phyloP scores from a whole-genome alignment of 257 asterid genomes.

The Rauvolfia tetraphylla region DNA sequence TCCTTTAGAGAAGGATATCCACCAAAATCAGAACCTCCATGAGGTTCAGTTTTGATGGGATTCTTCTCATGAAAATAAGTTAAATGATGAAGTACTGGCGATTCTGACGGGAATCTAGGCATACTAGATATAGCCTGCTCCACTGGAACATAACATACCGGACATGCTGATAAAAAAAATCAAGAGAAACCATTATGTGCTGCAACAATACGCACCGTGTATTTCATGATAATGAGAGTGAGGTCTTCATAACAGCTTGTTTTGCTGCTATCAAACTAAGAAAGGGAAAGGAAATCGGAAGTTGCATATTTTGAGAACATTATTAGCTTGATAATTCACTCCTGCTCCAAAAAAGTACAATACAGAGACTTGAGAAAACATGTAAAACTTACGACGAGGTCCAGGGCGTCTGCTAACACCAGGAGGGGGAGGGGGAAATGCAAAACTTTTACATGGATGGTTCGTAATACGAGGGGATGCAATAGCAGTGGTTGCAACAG shows the following conservation, averaged over 20 bases:
- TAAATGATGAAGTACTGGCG: slow-evolving; percentile 67
- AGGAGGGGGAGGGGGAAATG: slow-evolving; percentile 89
- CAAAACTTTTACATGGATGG: slow-evolving; percentile 70
- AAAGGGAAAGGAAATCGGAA: neutral
- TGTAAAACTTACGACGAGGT: slow-evolving; percentile 82
- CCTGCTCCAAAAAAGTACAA: neutral
- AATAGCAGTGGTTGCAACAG: slow-evolving; percentile 29
- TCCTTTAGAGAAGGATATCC: slow-evolving; percentile 85
- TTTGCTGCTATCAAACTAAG: neutral
- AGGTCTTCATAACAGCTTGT: neutral
- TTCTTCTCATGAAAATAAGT: slow-evolving; percentile 63
- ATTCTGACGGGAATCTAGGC: slow-evolving; percentile 67
- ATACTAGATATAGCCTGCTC: slow-evolving; percentile 74
- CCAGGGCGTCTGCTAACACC: slow-evolving; percentile 67
- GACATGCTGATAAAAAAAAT: slow-evolving; percentile 68
- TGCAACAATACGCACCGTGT: neutral
- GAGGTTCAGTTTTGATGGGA: slow-evolving; percentile 51
- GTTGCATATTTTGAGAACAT: neutral
- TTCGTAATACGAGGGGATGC: slow-evolving; percentile 22
- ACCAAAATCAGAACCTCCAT: slow-evolving; percentile 91
- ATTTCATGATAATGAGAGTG: neutral
- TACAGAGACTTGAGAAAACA: neutral
- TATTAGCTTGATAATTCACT: neutral
- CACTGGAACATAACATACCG: slow-evolving; percentile 81
- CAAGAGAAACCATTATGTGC: slow-evolving; percentile 18